Conservation (phyloP, 176 grass and related monocot species). For the Elaeis guineensis region DNA sequence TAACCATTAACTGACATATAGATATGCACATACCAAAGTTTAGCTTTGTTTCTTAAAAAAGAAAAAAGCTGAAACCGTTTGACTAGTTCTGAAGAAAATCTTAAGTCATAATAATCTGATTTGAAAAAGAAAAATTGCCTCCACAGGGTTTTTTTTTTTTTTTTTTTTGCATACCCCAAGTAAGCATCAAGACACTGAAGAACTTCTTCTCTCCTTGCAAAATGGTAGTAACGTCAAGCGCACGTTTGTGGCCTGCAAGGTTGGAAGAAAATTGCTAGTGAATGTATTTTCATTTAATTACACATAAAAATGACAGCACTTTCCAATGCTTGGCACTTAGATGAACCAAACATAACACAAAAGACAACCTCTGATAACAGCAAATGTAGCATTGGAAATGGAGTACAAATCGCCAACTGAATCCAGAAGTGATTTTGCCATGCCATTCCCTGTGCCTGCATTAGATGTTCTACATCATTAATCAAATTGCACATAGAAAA, state of each 20-base stretch:
- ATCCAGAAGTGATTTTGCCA: constrained; percentile 79
- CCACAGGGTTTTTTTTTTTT: no score
- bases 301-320: no score
- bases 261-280: constrained; percentile 1
- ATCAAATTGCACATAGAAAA: no score
- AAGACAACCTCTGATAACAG: constrained; percentile 62
- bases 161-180: constrained; percentile 56
- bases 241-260: constrained; percentile 43
- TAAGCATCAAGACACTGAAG: constrained; percentile 68
- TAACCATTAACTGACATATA: not conserved
- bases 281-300: no score
- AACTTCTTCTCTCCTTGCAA: constrained; percentile 47
- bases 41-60: no score
- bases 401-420: constrained; percentile 42
- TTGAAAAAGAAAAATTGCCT: no score
- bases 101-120: no score
- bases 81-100: no score
- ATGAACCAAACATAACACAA: not conserved
- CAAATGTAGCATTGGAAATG: constrained; percentile 53
- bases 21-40: no score
- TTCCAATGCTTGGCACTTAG: no score
- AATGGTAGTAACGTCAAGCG: constrained; percentile 65
- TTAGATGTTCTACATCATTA: not conserved
- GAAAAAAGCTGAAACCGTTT: no score
- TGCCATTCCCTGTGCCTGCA: constrained; percentile 84